A percentile compares a stretch with the other conserved stretches of the same genome.
Evolutionary conservation across 2,329 filamentous ascomycete species (phyloP).

Genomic region (Helminthosporium solani): DNA sequence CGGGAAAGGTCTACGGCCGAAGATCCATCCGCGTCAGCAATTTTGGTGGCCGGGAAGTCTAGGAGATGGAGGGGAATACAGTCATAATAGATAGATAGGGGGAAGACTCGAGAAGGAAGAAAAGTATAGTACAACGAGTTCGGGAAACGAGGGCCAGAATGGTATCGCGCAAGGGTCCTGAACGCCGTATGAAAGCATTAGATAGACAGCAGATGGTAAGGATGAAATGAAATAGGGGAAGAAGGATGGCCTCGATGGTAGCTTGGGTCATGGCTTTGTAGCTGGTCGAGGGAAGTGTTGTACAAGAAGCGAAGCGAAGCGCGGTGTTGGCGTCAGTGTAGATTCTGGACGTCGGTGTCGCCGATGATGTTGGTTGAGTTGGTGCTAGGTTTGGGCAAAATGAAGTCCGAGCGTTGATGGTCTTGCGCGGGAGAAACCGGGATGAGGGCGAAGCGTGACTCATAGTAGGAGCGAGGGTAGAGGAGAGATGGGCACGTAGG

Average conservation of each 20-base stretch:
- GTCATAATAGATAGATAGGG: constrained; percentile 6
- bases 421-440: constrained; percentile 9
- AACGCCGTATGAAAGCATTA: constrained; percentile 19
- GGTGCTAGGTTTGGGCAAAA: too few species aligned
- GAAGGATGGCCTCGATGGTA: constrained; percentile 16
- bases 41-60: constrained; percentile 14
- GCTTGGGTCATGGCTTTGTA: constrained; percentile 16
- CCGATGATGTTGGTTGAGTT: too few species aligned
- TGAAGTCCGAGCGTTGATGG: not conserved
- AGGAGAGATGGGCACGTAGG: constrained; percentile 19
- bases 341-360: not conserved
- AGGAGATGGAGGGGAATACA: constrained; percentile 7
- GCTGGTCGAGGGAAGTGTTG: constrained; percentile 25
- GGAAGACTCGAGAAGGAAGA: constrained; percentile 8
- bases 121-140: constrained; percentile 35
- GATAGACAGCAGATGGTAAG: not conserved
- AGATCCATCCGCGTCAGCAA: too few species aligned
- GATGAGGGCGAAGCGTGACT: constrained; percentile 18
- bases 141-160: constrained; percentile 37
- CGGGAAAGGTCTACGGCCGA: too few species aligned
- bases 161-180: constrained; percentile 28
- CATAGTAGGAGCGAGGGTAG: constrained; percentile 16
- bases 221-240: constrained; percentile 5
- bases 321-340: constrained; percentile 2
- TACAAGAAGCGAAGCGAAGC: constrained; percentile 29